These are phyloP conservation scores for Calonectria crousiana DNA, from an alignment of 2,329 filamentous ascomycete species.

Conservation along the genomic window DNA sequence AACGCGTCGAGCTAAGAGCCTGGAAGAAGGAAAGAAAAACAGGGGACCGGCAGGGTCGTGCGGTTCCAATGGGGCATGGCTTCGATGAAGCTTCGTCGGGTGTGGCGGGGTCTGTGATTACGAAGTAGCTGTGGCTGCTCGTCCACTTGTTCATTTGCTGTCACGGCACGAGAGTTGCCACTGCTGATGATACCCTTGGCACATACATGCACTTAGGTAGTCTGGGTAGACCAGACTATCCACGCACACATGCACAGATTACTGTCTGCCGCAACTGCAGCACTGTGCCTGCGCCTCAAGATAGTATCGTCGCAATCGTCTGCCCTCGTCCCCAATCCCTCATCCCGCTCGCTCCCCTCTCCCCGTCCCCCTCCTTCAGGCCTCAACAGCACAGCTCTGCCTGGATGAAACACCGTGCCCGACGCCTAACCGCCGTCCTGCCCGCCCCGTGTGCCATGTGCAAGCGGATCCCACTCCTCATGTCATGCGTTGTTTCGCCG, in stretches of 20 bases:
- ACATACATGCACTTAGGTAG: not conserved
- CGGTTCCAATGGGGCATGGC: not conserved
- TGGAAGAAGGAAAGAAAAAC: not conserved
- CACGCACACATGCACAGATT: not conserved
- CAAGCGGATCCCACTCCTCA: conserved; percentile 3
- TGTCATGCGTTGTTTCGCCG: not conserved
- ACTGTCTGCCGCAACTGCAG: not conserved
- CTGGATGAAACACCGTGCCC: conserved; percentile 8
- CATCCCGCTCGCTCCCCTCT: no score
- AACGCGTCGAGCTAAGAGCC: conserved; percentile 21
- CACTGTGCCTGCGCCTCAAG: not conserved
- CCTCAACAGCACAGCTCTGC: not conserved
- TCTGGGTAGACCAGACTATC: not conserved
- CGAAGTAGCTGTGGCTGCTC: conserved; percentile 15
- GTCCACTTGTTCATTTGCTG: not conserved
- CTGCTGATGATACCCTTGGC: conserved; percentile 2
- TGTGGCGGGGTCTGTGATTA: conserved; percentile 19
- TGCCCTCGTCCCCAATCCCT: not conserved
- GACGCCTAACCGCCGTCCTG: not conserved
- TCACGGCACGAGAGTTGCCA: not conserved
- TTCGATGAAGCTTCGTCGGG: conserved; percentile 5
- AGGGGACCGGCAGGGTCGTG: conserved; percentile 2
- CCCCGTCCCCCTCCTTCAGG: not conserved
- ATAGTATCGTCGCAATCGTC: not conserved
- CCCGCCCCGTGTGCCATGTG: conserved; percentile 5